Conservation (phyloP, 192 early-diverging fungal genomes). For the Glomus cerebriforme region DNA sequence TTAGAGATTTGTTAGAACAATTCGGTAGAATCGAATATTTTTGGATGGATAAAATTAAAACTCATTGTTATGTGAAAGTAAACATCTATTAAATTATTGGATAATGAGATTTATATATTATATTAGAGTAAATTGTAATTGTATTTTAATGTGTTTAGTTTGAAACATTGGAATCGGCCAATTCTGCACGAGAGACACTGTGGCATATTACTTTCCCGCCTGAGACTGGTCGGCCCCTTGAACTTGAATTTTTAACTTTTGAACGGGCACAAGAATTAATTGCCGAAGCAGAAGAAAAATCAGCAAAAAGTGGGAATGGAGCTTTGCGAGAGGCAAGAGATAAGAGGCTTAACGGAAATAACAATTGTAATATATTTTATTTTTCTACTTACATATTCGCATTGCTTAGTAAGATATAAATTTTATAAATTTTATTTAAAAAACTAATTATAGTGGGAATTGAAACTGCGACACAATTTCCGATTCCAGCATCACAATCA, state of each 20-base stretch:
- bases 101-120: not conserved
- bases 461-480: too few species aligned
- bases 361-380: not conserved
- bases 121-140: not conserved
- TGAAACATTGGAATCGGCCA: conserved; percentile 10
- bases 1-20: conserved; percentile 47
- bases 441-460: not conserved
- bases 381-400: not conserved
- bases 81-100: conserved; percentile 5
- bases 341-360: not conserved
- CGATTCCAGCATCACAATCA: not conserved
- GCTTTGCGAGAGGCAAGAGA: not conserved
- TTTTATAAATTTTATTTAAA: not conserved
- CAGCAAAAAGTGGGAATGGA: not conserved
- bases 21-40: conserved; percentile 55
- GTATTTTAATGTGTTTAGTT: not conserved
- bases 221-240: conserved; percentile 16
- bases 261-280: conserved; percentile 23
- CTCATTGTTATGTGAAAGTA: conserved; percentile 66
- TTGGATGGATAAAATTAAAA: conserved; percentile 66
- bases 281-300: conserved; percentile 19
- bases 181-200: conserved; percentile 1
- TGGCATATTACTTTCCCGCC: conserved; percentile 19
- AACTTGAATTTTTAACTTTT: conserved; percentile 20
- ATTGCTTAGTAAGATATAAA: not conserved